Base-by-base conservation (phyloP, 768 basidiomycete species). In the Collybia nuda region DNA sequence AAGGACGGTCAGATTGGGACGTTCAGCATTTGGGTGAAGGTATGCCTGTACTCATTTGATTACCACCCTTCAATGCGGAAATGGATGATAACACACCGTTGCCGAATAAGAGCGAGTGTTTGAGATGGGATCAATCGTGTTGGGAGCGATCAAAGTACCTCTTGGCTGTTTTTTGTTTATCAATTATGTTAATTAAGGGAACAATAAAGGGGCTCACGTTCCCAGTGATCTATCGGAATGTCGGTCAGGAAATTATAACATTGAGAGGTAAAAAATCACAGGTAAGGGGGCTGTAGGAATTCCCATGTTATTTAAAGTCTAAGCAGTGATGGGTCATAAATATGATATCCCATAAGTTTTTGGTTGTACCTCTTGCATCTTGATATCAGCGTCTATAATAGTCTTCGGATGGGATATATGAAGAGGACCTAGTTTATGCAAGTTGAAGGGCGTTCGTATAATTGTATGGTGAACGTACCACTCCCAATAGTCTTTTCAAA, bases 1-100 rank as follows among this genome's bases (percentile, higher is more conserved):
- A 19, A 41, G 47, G 22, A 40, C 39, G 21, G 40, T 17, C 2
- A 48, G 15, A 17, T 48, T 41, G n/a, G 39, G 48, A 23, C 48
- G 39, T 6, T 36, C 15, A 19, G 48, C 39, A 6, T 41, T 48
- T 17, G 39, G 39, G 39, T 23, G 15, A 26, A 35, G 37, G 23
- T 47, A 26, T 11, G 18, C 35, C 47, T 48, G 19, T 12, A 7
- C 4, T 26, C 7, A 7, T 7, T 26, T 40, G 8, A 40, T 18
- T 1, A 26, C 24, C 7, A 7, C 24, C 24, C 24, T 4, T 7
- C 7, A 26, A 26, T 26, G 3, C 7, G 24, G 24, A 26, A 3
- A 26, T 26, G 24, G 24, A 26, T 26, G 24, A 7, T 7, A 23
- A 39, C 38, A 38, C 9, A 47, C 45, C n/a, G 32, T 29, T 26